Evolutionary conservation across 352 stramenopile genomes (phyloP), one percentile per base, ranked within the genome.

Genomic region (Plasmopara halstedii): DNA sequence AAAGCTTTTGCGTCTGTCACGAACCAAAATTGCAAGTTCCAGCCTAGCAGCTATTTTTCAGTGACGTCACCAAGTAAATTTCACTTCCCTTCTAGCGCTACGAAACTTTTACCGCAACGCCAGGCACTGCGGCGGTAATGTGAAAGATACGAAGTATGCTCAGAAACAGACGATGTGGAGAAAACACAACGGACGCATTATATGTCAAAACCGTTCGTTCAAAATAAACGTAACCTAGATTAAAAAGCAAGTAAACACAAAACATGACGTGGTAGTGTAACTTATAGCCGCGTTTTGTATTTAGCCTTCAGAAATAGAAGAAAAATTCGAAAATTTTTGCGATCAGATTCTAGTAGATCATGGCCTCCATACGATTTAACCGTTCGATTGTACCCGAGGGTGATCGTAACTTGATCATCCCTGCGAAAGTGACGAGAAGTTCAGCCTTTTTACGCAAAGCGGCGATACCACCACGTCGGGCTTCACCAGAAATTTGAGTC

Each of bases 401-500:
- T 33, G 91, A 52, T 25, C 82, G 82, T 57, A 89, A 87, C 63
- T 91, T 94, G 64, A 94, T 83, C 82, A 94, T 91, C 17, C 82
- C 82, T 2, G 82, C 75, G 42, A 94, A 94, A 31, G 79, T 89
- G 43, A 94, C 82, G 22, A 91, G 60, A 11, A 88, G 56, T 52
- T 89, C 76, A n/a, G 80, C 78, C 56, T 90, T 88, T 27, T 73
- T 62, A 14, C 79, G 77, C 47, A 94, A 44, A 46, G 73, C 42
- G 37, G 59, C 50, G 38, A 89, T 52, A 1, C 53, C 58, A 17
- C 53, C 34, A 44, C 80, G 74, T 17, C 70, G 65, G 14, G 74
- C 33, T 11, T 89, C 78, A 11, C 78, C 78, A 2, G 75, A 62
- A 1, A 64, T 42, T 47, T 88, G 70, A n/a, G 68, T 54, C 61